A percentile compares a stretch with the other conserved stretches of the same genome.
Conservation (phyloP, 2,329 filamentous ascomycete species). For the Aspergillus fructus region DNA sequence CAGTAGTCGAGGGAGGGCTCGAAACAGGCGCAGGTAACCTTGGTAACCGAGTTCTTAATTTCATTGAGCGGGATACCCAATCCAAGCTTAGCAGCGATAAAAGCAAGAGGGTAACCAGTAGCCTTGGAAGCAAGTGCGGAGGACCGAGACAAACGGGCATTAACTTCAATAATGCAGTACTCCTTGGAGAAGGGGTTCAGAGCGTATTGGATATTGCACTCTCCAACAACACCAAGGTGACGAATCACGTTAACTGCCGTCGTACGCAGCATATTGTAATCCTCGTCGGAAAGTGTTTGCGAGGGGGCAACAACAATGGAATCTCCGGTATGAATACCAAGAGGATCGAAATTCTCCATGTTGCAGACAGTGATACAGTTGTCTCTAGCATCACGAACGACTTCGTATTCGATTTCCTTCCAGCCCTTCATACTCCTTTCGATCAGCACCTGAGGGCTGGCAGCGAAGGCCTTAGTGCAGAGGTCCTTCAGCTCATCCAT, state of each 20-base stretch:
- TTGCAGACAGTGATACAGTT: conserved; percentile 99
- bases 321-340: conserved; percentile 96
- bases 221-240: conserved; percentile 93
- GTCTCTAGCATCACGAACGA: conserved; percentile 90
- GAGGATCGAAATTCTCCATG: conserved; percentile 99
- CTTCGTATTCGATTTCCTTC: conserved; percentile 99
- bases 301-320: conserved; percentile 97
- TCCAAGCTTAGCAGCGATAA: conserved; percentile 95
- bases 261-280: conserved; percentile 98
- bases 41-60: conserved; percentile 93
- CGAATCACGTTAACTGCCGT: conserved; percentile 97
- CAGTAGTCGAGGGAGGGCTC: conserved; percentile 98
- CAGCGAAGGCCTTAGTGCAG: conserved; percentile 92
- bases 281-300: conserved; percentile 93
- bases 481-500: conserved; percentile 78
- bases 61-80: conserved; percentile 93
- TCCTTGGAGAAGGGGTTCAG: conserved; percentile 92
- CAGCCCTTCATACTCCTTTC: conserved; percentile 99
- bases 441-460: conserved; percentile 92
- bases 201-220: conserved; percentile 99
- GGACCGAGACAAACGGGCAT: conserved; percentile 90
- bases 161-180: conserved; percentile 99
- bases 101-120: conserved; percentile 92
- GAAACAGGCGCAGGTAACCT: conserved; percentile 94
- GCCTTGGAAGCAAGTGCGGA: conserved; percentile 96